Evolutionary conservation across 2,329 filamentous ascomycete species (phyloP).

Genomic region (Ceratocystis variospora): DNA sequence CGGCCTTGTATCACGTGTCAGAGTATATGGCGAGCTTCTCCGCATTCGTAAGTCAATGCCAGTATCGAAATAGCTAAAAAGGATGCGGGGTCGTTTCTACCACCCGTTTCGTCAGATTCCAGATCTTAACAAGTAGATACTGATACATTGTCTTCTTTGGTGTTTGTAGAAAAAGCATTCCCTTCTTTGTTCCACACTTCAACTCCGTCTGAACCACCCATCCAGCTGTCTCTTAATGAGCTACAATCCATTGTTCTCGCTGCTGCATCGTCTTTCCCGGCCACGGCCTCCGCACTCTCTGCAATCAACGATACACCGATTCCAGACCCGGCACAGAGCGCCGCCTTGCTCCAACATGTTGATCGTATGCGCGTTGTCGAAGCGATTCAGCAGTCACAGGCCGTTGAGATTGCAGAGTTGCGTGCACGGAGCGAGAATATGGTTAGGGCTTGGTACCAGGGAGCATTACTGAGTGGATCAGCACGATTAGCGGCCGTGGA

Average conservation of each 20-base stretch:
- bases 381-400: constrained; percentile 47
- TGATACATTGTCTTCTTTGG: not conserved
- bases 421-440: constrained; percentile 48
- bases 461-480: constrained; percentile 52
- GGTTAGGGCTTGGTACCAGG: constrained; percentile 60
- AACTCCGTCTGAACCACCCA: constrained; percentile 34
- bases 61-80: not conserved
- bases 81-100: too few relatives aligned
- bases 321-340: constrained; percentile 41
- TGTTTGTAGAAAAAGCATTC: constrained; percentile 36
- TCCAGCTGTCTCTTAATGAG: constrained; percentile 37
- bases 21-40: constrained; percentile 45
- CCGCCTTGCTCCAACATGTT: constrained; percentile 42
- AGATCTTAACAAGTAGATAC: not conserved
- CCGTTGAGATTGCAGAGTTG: constrained; percentile 47
- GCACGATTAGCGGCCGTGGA: constrained; percentile 60
- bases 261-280: constrained; percentile 41
- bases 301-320: constrained; percentile 43
- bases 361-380: constrained; percentile 50
- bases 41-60: constrained; percentile 39
- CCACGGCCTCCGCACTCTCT: constrained; percentile 43
- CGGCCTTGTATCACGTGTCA: constrained; percentile 35
- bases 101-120: not conserved
- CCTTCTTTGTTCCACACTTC: constrained; percentile 42
- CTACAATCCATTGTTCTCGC: constrained; percentile 42